Evolutionary conservation across 1,284 basidiomycete genomes (phyloP).

Genomic region (Phylloporus sp.): DNA sequence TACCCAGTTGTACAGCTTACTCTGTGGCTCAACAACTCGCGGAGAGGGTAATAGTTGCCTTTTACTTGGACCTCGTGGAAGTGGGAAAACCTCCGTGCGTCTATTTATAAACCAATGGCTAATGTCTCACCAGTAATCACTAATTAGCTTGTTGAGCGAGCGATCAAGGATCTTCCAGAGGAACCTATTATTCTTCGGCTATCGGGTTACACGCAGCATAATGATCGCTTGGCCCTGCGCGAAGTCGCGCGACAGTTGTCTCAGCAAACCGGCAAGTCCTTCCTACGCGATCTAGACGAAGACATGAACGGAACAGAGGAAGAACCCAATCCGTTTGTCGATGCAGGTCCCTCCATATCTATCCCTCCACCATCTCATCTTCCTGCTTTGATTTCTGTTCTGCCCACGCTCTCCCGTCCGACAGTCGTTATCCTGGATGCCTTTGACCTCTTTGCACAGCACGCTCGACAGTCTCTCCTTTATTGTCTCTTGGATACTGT

Average conservation of each 20-base stretch:
- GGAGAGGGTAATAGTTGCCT: constrained; percentile 93
- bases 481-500: constrained; percentile 90
- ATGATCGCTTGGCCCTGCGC: constrained; percentile 89
- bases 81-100: constrained; percentile 84
- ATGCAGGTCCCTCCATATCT: constrained; percentile 41
- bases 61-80: constrained; percentile 81
- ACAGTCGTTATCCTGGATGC: constrained; percentile 87
- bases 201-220: constrained; percentile 85
- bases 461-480: constrained; percentile 86
- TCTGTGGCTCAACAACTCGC: constrained; percentile 76
- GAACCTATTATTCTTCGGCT: constrained; percentile 80
- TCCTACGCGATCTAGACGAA: constrained; percentile 54
- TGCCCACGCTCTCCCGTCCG: constrained; percentile 80
- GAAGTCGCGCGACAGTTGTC: constrained; percentile 87
- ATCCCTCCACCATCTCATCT: constrained; percentile 80
- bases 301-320: constrained; percentile 36
- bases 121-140: constrained; percentile 11
- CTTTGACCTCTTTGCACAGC: constrained; percentile 90
- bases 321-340: constrained; percentile 51
- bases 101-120: constrained; percentile 1
- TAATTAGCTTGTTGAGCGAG: constrained; percentile 65
- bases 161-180: constrained; percentile 52
- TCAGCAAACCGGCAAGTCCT: constrained; percentile 69
- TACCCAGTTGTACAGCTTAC: constrained; percentile 65
- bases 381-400: constrained; percentile 78